Percentiles rank a stretch among this genome's conserved stretches.
Conservation (phyloP, 2,329 filamentous ascomycete species). For the Verticillium klebahnii region DNA sequence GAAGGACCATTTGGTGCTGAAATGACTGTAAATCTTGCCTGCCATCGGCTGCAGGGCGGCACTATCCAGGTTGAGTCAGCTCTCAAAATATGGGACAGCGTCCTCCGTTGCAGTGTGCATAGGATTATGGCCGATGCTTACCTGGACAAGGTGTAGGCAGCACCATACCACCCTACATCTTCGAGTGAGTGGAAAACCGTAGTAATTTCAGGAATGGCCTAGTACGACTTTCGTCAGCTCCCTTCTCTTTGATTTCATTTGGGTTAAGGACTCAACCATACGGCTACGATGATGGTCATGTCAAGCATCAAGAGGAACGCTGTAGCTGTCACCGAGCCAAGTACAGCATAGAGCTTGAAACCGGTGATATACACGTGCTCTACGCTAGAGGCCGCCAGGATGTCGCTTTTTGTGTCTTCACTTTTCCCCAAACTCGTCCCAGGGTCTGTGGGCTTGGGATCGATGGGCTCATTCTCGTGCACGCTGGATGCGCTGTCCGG, state of each 20-base stretch:
- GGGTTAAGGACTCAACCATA: conserved; percentile 9
- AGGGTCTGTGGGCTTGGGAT: background rate
- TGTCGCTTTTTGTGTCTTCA: background rate
- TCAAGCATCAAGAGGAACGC: conserved; percentile 46
- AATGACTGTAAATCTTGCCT: conserved; percentile 45
- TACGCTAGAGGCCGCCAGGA: conserved; percentile 2
- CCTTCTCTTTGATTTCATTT: background rate
- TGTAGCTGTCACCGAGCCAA: conserved; percentile 32
- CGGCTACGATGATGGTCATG: conserved; percentile 48
- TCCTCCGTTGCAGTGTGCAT: conserved; percentile 1
- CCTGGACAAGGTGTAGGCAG: conserved; percentile 32
- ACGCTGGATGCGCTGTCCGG: too few species aligned
- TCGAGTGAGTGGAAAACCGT: conserved; percentile 42
- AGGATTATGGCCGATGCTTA: conserved; percentile 30
- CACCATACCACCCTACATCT: conserved; percentile 54
- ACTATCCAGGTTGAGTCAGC: conserved; percentile 19
- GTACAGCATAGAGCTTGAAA: conserved; percentile 26
- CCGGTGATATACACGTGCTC: conserved; percentile 21
- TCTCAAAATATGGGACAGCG: background rate
- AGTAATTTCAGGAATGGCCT: conserved; percentile 45
- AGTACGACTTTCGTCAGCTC: conserved; percentile 1
- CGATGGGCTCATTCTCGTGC: too few species aligned
- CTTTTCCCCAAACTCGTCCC: background rate
- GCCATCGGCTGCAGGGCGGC: conserved; percentile 45
- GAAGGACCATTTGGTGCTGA: conserved; percentile 27